These are phyloP conservation scores for Mangifera indica DNA, from an alignment of 345 rosid genomes.

Conservation along the genomic window DNA sequence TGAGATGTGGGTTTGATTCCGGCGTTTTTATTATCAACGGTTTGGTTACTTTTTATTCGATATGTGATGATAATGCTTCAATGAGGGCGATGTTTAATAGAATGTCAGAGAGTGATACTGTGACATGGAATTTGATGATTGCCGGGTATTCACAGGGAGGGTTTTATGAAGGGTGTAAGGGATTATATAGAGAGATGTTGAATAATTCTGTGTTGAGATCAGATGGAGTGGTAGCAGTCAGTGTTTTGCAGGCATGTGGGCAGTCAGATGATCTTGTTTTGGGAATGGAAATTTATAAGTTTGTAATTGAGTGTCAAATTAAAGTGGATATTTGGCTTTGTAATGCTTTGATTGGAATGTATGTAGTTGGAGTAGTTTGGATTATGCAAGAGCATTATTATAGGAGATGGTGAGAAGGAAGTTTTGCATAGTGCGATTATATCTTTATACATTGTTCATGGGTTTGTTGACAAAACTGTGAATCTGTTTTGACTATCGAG, in stretches of 20 bases:
- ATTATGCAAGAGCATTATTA: constrained; percentile 66
- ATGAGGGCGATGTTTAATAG: constrained; percentile 63
- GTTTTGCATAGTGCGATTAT: constrained; percentile 64
- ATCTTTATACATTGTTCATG: constrained; percentile 71
- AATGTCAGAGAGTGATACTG: constrained; percentile 63
- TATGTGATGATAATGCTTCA: constrained; percentile 38
- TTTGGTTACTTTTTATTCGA: constrained; percentile 60
- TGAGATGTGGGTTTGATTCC: constrained; percentile 45
- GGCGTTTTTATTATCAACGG: constrained; percentile 67
- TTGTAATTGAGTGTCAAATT: constrained; percentile 39
- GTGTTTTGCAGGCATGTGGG: constrained; percentile 78
- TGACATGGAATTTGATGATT: constrained; percentile 88
- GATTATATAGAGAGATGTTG: constrained; percentile 57
- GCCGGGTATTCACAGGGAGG: constrained; percentile 80
- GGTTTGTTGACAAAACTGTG: constrained; percentile 59
- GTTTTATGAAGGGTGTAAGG: constrained; percentile 60
- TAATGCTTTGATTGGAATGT: constrained; percentile 71
- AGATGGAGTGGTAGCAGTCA: constrained; percentile 54
- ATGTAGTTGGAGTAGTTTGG: constrained; percentile 79
- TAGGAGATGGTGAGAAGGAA: constrained; percentile 61
- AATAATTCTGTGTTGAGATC: constrained; percentile 44
- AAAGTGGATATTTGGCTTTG: constrained; percentile 51
- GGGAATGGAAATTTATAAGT: constrained; percentile 69
- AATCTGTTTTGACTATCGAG: constrained; percentile 49
- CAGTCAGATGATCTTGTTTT: constrained; percentile 65